Evolutionary conservation across 2,329 filamentous ascomycete genomes (phyloP).

Genomic region (Ascochyta koolunga): DNA sequence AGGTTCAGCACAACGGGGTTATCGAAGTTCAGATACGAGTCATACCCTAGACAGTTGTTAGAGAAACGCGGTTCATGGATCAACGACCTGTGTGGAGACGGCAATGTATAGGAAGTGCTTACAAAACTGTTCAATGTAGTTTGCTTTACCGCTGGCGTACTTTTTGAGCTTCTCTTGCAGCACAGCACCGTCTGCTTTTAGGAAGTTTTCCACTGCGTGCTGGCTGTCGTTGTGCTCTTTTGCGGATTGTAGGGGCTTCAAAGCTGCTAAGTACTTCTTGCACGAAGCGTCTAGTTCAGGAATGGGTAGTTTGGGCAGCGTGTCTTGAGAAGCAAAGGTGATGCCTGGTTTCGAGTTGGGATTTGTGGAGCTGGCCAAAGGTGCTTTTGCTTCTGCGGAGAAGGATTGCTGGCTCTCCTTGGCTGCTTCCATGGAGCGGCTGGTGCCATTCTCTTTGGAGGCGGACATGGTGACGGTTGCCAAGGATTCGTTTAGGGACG

Average conservation of each 20-base stretch:
- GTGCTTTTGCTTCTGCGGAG: constrained; percentile 54
- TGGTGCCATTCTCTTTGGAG: constrained; percentile 43
- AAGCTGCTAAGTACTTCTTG: constrained; percentile 76
- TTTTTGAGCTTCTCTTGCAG: constrained; percentile 88
- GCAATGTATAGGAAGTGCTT: constrained; percentile 49
- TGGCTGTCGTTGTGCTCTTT: constrained; percentile 85
- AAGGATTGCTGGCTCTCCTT: constrained; percentile 60
- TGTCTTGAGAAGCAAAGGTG: constrained; percentile 89
- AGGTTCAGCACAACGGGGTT: constrained; percentile 97
- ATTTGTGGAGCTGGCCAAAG: constrained; percentile 57
- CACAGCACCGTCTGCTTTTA: constrained; percentile 78
- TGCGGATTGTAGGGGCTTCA: constrained; percentile 79
- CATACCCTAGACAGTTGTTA: constrained; percentile 73
- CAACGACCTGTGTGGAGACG: too few relatives aligned
- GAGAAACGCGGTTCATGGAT: not conserved
- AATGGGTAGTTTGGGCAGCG: constrained; percentile 88
- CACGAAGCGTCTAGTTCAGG: constrained; percentile 82
- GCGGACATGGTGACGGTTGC: constrained; percentile 45
- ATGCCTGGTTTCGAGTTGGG: constrained; percentile 70
- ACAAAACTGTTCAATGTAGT: constrained; percentile 99
- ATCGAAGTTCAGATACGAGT: constrained; percentile 97
- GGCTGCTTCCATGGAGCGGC: constrained; percentile 56
- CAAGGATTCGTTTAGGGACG: constrained; percentile 73
- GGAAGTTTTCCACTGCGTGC: constrained; percentile 80
- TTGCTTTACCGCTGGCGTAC: constrained; percentile 88